A percentile compares a stretch with the other conserved stretches of the same genome.
phyloP scores from a whole-genome alignment of 805 yeast genomes.

The Priceomyces castillae region DNA sequence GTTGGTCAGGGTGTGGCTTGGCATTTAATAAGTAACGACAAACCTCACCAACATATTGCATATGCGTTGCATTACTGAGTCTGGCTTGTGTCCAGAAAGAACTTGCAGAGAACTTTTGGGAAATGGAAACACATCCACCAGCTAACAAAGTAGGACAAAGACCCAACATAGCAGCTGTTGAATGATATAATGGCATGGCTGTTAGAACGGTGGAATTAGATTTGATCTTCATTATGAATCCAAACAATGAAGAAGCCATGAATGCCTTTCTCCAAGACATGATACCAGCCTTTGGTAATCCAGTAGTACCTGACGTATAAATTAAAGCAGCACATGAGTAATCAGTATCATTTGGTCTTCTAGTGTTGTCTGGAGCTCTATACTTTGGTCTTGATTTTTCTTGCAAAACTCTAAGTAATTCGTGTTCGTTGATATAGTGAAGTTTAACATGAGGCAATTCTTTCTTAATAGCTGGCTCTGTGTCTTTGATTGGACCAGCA shows the following conservation, averaged over 20 bases:
- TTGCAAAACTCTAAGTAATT: slow-evolving; percentile 40
- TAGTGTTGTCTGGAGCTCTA: slow-evolving; percentile 53
- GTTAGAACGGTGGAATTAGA: slow-evolving; percentile 64
- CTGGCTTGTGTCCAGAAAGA: slow-evolving; percentile 89
- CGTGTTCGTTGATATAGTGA: slow-evolving; percentile 51
- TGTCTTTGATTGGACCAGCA: slow-evolving; percentile 47
- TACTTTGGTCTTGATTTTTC: slow-evolving; percentile 45
- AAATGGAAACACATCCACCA: slow-evolving; percentile 76
- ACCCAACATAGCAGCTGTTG: slow-evolving; percentile 89
- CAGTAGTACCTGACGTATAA: slow-evolving; percentile 93
- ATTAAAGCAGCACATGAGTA: slow-evolving; percentile 68
- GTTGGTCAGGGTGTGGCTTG: slow-evolving; percentile 63
- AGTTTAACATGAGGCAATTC: slow-evolving; percentile 39
- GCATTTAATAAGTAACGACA: slow-evolving; percentile 79
- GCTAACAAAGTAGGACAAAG: slow-evolving; percentile 60
- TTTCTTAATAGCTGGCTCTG: slow-evolving; percentile 38
- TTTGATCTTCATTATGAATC: slow-evolving; percentile 62
- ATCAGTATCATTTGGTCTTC: slow-evolving; percentile 59
- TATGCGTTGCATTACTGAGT: slow-evolving; percentile 66
- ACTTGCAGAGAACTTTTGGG: slow-evolving; percentile 78
- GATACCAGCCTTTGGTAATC: slow-evolving; percentile 89
- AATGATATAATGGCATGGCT: slow-evolving; percentile 94
- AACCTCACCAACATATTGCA: slow-evolving; percentile 94
- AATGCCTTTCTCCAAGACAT: slow-evolving; percentile 86
- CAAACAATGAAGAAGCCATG: slow-evolving; percentile 69